Conservation (phyloP, 2,329 filamentous ascomycete genomes). For the Arachnopeziza araneosa region DNA sequence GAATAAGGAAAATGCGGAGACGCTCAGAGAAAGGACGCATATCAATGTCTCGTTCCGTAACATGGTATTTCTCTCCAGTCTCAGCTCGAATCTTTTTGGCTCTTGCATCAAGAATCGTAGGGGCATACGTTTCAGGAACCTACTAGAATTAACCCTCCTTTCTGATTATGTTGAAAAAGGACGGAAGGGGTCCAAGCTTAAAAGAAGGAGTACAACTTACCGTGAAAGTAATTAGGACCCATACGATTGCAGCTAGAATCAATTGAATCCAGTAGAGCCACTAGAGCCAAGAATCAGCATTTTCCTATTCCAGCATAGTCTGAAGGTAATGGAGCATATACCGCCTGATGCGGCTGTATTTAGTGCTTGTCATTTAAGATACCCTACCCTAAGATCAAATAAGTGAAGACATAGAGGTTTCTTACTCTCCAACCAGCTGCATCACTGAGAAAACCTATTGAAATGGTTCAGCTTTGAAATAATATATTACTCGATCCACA, state of each 20-base stretch:
- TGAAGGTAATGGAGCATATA: neutral
- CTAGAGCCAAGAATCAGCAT: neutral
- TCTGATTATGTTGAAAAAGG: no score
- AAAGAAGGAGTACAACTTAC: slow-evolving; percentile 28
- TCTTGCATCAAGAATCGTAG: slow-evolving; percentile 65
- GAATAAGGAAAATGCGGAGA: slow-evolving; percentile 67
- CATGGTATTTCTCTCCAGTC: slow-evolving; percentile 60
- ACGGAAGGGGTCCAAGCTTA: no score
- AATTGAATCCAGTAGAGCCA: slow-evolving; percentile 87
- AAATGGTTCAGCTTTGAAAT: neutral
- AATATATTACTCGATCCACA: neutral
- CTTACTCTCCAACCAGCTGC: slow-evolving; percentile 58
- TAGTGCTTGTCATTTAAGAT: neutral
- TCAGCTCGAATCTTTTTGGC: slow-evolving; percentile 67
- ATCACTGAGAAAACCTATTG: slow-evolving; percentile 58
- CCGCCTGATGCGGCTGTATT: neutral
- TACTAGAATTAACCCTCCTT: no score
- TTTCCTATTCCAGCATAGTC: neutral
- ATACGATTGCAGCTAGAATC: slow-evolving; percentile 65
- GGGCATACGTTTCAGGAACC: slow-evolving; percentile 80
- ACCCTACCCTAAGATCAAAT: neutral
- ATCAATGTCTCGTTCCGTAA: slow-evolving; percentile 79
- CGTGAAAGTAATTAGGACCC: slow-evolving; percentile 77
- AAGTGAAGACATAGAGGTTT: neutral
- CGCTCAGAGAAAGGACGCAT: slow-evolving; percentile 62